phyloP scores from a whole-genome alignment of 2,329 filamentous ascomycete species.

The Aspergillus cejpii region DNA sequence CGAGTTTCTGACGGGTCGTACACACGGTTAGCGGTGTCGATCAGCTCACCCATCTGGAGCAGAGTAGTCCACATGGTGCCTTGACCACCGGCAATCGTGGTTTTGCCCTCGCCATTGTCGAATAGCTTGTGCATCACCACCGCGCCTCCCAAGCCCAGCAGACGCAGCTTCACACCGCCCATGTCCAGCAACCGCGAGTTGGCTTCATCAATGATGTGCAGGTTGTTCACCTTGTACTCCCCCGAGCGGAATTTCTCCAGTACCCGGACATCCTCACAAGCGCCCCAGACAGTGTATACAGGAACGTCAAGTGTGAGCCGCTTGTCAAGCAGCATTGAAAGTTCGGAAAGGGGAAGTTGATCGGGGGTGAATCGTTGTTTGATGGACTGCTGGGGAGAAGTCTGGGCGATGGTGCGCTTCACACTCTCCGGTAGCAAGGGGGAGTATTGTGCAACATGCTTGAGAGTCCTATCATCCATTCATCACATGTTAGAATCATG shows the following conservation, averaged over 20 bases:
- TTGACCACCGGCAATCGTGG: slow-evolving; percentile 95
- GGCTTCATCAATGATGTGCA: slow-evolving; percentile 97
- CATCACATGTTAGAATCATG: slow-evolving; percentile 12
- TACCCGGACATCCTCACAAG: slow-evolving; percentile 95
- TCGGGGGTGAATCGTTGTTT: slow-evolving; percentile 76
- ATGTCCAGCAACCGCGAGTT: slow-evolving; percentile 92
- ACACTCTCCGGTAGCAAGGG: slow-evolving; percentile 76
- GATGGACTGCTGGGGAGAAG: slow-evolving; percentile 62
- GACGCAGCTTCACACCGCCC: slow-evolving; percentile 88
- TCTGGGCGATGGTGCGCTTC: slow-evolving; percentile 59
- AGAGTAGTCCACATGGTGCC: slow-evolving; percentile 99
- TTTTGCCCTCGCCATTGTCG: slow-evolving; percentile 95
- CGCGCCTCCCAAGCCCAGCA: slow-evolving; percentile 87
- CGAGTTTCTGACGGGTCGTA: slow-evolving; percentile 98
- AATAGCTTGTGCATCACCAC: slow-evolving; percentile 99
- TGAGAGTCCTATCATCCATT: slow-evolving; percentile 64
- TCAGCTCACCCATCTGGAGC: slow-evolving; percentile 93
- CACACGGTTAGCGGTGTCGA: slow-evolving; percentile 95
- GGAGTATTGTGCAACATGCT: slow-evolving; percentile 97
- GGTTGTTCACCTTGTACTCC: slow-evolving; percentile 95
- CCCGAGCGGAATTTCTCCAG: slow-evolving; percentile 94
- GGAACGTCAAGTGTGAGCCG: slow-evolving; percentile 88
- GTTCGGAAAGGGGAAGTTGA: slow-evolving; percentile 85
- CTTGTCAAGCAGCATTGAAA: slow-evolving; percentile 80
- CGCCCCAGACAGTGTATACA: slow-evolving; percentile 98